Conservation (phyloP, 345 rosid genomes). For the Salix exigua region DNA sequence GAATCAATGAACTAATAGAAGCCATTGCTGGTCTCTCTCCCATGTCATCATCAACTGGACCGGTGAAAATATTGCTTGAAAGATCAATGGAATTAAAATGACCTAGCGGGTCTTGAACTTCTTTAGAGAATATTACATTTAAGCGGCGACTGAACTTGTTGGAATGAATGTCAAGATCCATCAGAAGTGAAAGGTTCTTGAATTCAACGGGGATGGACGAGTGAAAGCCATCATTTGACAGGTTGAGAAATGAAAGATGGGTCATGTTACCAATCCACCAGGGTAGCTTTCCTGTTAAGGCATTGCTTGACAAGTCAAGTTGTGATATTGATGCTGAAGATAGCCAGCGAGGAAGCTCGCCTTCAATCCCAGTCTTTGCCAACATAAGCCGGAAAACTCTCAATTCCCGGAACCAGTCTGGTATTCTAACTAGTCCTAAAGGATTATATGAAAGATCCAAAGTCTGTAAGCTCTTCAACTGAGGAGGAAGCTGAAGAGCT, state of each 20-base stretch:
- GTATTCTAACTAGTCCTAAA: slow-evolving; percentile 32
- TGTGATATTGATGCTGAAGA: slow-evolving; percentile 41
- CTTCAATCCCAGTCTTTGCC: slow-evolving; percentile 45
- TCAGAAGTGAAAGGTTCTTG: slow-evolving; percentile 46
- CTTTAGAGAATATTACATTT: slow-evolving; percentile 36
- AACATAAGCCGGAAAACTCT: slow-evolving; percentile 37
- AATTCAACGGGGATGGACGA: slow-evolving; percentile 47
- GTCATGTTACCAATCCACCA: slow-evolving; percentile 53
- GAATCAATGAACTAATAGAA: slow-evolving; percentile 35
- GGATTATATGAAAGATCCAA: slow-evolving; percentile 57
- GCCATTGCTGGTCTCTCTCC: slow-evolving; percentile 39
- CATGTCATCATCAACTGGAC: slow-evolving; percentile 35
- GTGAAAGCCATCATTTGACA: slow-evolving; percentile 44
- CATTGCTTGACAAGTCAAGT: slow-evolving; percentile 55
- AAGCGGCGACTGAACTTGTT: slow-evolving; percentile 42
- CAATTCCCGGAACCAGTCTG: slow-evolving; percentile 38
- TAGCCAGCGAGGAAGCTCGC: slow-evolving; percentile 45
- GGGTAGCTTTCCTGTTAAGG: slow-evolving; percentile 43
- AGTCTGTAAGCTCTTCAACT: slow-evolving; percentile 37
- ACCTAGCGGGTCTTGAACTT: slow-evolving; percentile 40
- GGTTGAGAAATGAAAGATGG: slow-evolving; percentile 45
- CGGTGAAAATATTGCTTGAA: slow-evolving; percentile 39
- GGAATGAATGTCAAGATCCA: slow-evolving; percentile 66
- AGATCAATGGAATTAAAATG: slow-evolving; percentile 48
- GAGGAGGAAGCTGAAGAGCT: slow-evolving; percentile 35